A percentile compares a stretch with the other conserved stretches of the same genome.
These are phyloP conservation scores for Escovopsis sp. DNA, from an alignment of 2,329 filamentous ascomycete species.

Conservation along the genomic window DNA sequence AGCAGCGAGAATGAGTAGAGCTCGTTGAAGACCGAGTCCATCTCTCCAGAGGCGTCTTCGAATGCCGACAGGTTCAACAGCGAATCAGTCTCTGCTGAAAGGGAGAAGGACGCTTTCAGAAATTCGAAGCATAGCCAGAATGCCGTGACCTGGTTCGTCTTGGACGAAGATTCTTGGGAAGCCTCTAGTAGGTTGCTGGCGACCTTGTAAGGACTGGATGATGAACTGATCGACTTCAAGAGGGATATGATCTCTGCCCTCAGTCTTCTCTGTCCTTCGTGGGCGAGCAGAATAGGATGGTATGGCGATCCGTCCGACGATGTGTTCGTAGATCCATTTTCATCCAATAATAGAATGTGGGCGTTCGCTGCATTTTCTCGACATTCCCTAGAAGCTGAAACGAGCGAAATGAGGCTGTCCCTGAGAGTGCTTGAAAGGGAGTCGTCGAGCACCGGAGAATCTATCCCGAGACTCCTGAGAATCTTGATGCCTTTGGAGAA, in stretches of 20 bases:
- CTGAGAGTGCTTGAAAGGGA: conserved; percentile 54
- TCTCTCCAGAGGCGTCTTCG: conserved; percentile 22
- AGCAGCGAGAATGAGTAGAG: conserved; percentile 55
- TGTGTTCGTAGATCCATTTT: conserved; percentile 6
- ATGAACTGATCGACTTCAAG: conserved; percentile 36
- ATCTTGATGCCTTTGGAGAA: conserved; percentile 60
- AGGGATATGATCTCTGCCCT: conserved; percentile 43
- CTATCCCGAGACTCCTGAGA: conserved; percentile 46
- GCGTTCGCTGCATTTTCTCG: conserved; percentile 6
- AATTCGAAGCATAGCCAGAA: conserved; percentile 72
- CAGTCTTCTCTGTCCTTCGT: conserved; percentile 52
- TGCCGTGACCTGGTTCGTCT: conserved; percentile 49
- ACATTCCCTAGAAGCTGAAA: conserved; percentile 13
- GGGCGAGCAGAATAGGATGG: conserved; percentile 44
- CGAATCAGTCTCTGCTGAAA: conserved; percentile 44
- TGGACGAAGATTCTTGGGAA: conserved; percentile 40
- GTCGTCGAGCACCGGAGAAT: conserved; percentile 52
- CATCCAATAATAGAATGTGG: conserved; percentile 16
- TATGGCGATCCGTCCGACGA: conserved; percentile 26
- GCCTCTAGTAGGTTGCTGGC: conserved; percentile 51
- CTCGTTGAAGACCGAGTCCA: conserved; percentile 41
- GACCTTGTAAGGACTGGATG: conserved; percentile 45
- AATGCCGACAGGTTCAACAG: conserved; percentile 44
- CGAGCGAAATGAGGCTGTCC: conserved; percentile 49
- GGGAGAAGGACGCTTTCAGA: conserved; percentile 40